Evolutionary conservation across 352 stramenopile genomes (phyloP).

Genomic region (Phytophthora pisi): DNA sequence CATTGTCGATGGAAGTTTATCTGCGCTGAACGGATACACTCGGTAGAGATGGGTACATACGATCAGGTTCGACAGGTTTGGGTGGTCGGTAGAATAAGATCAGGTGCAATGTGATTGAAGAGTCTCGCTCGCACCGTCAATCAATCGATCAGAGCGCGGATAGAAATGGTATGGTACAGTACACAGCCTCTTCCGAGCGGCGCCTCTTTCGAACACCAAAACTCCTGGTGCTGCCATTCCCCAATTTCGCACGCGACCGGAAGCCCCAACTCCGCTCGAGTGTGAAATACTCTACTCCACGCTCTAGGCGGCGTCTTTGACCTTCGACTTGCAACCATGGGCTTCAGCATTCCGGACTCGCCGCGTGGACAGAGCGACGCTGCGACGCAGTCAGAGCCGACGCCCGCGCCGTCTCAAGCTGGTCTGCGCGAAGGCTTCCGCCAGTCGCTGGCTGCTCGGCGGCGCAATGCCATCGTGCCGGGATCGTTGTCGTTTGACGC

Average conservation of each 20-base stretch:
- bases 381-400: conserved; percentile 20
- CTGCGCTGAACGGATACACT: conserved; percentile 15
- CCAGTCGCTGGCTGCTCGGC: conserved; percentile 36
- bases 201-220: conserved; percentile 7
- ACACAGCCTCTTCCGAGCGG: conserved; percentile 2
- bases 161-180: background rate
- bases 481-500: conserved; percentile 47
- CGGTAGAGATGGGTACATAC: conserved; percentile 11
- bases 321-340: conserved; percentile 41
- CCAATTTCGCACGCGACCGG: conserved; percentile 27
- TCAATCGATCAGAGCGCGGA: conserved; percentile 1
- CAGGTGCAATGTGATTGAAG: conserved; percentile 1
- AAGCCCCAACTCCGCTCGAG: conserved; percentile 8
- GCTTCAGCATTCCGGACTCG: conserved; percentile 73
- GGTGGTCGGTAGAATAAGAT: background rate
- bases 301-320: conserved; percentile 18
- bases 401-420: conserved; percentile 4
- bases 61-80: conserved; percentile 12
- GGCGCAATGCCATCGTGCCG: conserved; percentile 68
- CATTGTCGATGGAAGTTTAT: conserved; percentile 14
- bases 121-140: background rate
- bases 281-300: conserved; percentile 32
- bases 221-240: conserved; percentile 9
- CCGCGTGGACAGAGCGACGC: conserved; percentile 24
- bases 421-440: conserved; percentile 26